Conservation (phyloP, 305 asterid genomes). For the Fraxinus platypoda region DNA sequence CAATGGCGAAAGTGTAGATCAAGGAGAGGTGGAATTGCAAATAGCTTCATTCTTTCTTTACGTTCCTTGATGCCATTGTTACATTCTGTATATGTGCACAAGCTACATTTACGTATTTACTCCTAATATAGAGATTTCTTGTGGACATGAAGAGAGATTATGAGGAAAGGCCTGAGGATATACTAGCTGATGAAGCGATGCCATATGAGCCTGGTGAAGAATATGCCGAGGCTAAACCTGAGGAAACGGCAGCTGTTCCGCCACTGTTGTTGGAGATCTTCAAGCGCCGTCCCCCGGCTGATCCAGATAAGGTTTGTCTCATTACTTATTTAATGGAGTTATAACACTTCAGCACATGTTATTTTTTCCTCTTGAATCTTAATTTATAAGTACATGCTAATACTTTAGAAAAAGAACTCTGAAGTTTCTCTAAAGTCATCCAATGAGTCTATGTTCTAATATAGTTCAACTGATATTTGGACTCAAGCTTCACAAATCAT, state of each 20-base stretch:
- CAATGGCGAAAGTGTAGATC: not conserved
- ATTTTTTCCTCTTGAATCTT: not conserved
- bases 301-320: slow-evolving; percentile 36
- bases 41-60: not conserved
- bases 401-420: not conserved
- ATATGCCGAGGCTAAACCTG: slow-evolving; percentile 32
- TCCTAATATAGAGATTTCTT: slow-evolving; percentile 27
- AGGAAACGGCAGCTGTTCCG: slow-evolving; percentile 49
- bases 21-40: slow-evolving; percentile 13
- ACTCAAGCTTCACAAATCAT: no score
- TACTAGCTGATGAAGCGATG: not conserved
- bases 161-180: slow-evolving; percentile 36
- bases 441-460: not conserved
- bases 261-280: slow-evolving; percentile 49
- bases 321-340: not conserved
- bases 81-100: not conserved
- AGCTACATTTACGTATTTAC: slow-evolving; percentile 6
- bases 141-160: slow-evolving; percentile 5
- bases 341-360: not conserved
- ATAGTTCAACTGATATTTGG: no score
- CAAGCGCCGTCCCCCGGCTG: slow-evolving; percentile 41
- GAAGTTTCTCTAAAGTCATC: not conserved
- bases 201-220: slow-evolving; percentile 27
- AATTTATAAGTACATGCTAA: not conserved
- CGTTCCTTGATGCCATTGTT: not conserved